phyloP scores from a whole-genome alignment of 306 rosid genomes.

The Prunus fruticosa region DNA sequence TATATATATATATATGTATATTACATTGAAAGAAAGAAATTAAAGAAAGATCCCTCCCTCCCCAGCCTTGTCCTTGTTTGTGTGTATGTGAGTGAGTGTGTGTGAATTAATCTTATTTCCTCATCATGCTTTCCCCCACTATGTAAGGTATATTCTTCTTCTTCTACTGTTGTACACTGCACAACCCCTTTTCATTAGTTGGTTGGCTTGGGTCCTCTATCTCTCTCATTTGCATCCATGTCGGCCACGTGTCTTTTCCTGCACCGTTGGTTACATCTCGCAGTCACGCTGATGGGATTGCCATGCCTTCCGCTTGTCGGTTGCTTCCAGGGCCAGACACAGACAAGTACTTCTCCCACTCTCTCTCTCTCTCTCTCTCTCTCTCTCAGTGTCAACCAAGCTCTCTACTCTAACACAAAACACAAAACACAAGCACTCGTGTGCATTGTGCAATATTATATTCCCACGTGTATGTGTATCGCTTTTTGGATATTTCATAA shows the following conservation, averaged over 20 bases:
- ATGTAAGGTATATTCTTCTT: conserved; percentile 45
- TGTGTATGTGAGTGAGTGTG: neutral
- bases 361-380: neutral
- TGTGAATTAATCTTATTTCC: neutral
- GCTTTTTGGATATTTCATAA: too few species aligned
- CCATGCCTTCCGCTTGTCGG: conserved; percentile 46
- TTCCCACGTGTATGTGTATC: too few species aligned
- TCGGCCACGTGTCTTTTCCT: conserved; percentile 64
- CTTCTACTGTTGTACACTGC: conserved; percentile 10
- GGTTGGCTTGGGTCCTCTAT: neutral
- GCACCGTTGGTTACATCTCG: conserved; percentile 44
- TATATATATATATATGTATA: neutral
- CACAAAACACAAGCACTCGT: too few species aligned
- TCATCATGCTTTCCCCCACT: conserved; percentile 76
- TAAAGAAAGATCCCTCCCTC: conserved; percentile 41
- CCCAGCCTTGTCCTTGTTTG: neutral
- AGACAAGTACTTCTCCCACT: conserved; percentile 36
- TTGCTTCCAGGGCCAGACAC: conserved; percentile 52
- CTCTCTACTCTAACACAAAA: too few species aligned
- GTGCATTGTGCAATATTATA: too few species aligned
- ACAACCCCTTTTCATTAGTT: neutral
- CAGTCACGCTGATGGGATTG: conserved; percentile 37
- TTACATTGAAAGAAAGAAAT: neutral
- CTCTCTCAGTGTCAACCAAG: too few species aligned
- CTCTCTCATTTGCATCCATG: conserved; percentile 26